These are phyloP conservation scores for Phyllachora maydis DNA, from an alignment of 2,329 filamentous ascomycete genomes.

Conservation along the genomic window DNA sequence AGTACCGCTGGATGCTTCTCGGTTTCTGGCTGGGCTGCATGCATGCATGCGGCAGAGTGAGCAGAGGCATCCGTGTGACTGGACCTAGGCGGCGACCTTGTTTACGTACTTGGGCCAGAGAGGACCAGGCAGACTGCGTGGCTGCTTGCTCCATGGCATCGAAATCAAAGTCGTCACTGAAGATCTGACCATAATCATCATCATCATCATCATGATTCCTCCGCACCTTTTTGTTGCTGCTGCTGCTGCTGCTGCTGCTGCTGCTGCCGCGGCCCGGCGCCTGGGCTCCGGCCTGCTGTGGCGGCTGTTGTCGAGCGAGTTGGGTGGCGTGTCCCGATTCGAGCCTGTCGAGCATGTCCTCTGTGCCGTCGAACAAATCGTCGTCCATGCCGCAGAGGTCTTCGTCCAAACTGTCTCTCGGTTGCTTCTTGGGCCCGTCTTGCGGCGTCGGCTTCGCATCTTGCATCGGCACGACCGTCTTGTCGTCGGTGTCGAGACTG, in stretches of 20 bases:
- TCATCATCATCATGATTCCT: too few relatives aligned
- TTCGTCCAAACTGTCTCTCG: conserved; percentile 18
- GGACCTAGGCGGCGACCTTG: too few relatives aligned
- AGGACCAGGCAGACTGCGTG: conserved; percentile 47
- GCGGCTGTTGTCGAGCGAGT: conserved; percentile 1
- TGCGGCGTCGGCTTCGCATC: too few relatives aligned
- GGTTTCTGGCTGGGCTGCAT: conserved; percentile 45
- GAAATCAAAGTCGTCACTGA: conserved; percentile 53
- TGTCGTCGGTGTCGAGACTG: conserved; percentile 7
- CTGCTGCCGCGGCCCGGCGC: conserved; percentile 2
- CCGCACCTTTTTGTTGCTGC: conserved; percentile 9
- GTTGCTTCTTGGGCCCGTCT: conserved; percentile 3
- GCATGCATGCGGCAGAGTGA: conserved; percentile 44
- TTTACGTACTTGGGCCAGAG: too few relatives aligned
- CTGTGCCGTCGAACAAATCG: conserved; percentile 29
- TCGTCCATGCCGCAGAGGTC: conserved; percentile 50
- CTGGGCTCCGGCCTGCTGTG: not conserved
- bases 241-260: conserved; percentile 3
- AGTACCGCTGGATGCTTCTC: conserved; percentile 69
- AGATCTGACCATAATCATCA: conserved; percentile 48
- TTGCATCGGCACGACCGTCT: conserved; percentile 3
- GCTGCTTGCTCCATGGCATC: conserved; percentile 56
- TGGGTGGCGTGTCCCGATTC: conserved; percentile 9
- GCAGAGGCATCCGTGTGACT: conserved; percentile 22
- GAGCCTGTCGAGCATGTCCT: conserved; percentile 15